Base-by-base conservation (phyloP, 495 filamentous ascomycete genomes). In the Podospora pseudopauciseta region DNA sequence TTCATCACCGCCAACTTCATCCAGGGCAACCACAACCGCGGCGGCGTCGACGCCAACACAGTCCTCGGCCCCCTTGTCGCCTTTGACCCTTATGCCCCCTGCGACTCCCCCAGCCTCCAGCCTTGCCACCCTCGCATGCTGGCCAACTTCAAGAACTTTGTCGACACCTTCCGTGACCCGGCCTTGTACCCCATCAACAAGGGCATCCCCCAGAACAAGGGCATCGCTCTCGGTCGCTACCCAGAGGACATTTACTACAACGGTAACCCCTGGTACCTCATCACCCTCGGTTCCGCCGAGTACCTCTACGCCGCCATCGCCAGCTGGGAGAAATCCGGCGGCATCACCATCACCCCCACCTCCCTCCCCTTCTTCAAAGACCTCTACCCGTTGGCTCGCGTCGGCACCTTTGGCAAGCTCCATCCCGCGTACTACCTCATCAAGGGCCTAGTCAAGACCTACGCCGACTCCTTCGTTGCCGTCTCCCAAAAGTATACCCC, bases 241-340 rank as follows among this genome's bases (percentile, higher is more conserved):
- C 78, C 87, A 3, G 88, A 90, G 70, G 89, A 91, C 65, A 71
- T 76, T 2, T 92, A 91, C 72, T 85, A 85, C 68, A 82, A 82
- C 63, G 87, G 86, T 11, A 87, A 89, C 73, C 86, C 85, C 44
- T 89, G 87, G 87, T 89, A 87, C 68, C 81, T 91, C 11, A 83
- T 81, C 68, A 88, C 85, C 0, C 72, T 86, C 54, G 86, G 85
- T 3, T 86, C 86, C 0, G 88, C 87, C 2, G 88, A 90, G 70
- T 81, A 83, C 64, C 77, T 90, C 18, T 90, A 90, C 72, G 85
- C 86, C 68, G 87, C 85, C 1, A 65, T 86, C 0, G 85, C 85
- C 64, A 81, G 85, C 60, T 88, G 85, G 84, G 74, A 83, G 20
- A 75, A 71, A 15, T 69, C 76, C n/a, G 84, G 85, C 18, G 80